Base-by-base conservation (phyloP, 2,329 filamentous ascomycete genomes). In the Aplosporella prunicola region DNA sequence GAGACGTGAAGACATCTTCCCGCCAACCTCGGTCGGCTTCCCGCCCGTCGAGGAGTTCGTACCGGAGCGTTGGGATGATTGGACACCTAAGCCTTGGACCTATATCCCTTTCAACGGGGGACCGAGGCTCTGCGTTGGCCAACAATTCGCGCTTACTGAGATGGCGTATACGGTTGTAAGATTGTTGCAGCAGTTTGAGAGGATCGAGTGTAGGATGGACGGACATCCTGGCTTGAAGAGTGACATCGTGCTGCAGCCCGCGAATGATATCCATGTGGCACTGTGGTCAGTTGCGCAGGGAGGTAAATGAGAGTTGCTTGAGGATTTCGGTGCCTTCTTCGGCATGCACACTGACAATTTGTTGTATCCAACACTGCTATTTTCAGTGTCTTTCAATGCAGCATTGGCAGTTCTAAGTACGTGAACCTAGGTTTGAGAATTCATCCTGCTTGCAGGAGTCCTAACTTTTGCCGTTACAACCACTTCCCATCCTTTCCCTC, bases 91-190 rank as follows among this genome's bases (percentile, higher is more conserved):
- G 44, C 47, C 49, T 9, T 73, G 67, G 68, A 64, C 63, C 1
- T 68, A 45, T 45, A 35, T 42, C 2, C 66, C 66, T 0, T 69
- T 69, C 46, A 68, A 68, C 33, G 66, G 64, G 3, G 64, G 66
- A 0, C 65, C 66, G 3, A 45, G 67, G 2, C 67, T 69, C n/a
- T 70, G 67, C 41, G 63, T 70, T 23, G 67, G 67, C 0, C 66
- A 69, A 54, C 64, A 69, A 40, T 70, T 70, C 44, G 67, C 67
- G 9, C 51, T 69, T 17, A 69, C 65, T 1, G 67, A 69, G 46
- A 64, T 69, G 61, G 65, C 53, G 3, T 70, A 69, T 41, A 68
- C 64, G 6, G 50, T 67, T 14, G 64, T 65, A 9, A 51, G 67
- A 16, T 51, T 69, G 15, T 49, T 69, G 37, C 67, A 70, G 50